These are phyloP conservation scores for Talaromyces adpressus DNA, from an alignment of 495 filamentous ascomycete species.

Conservation along the genomic window DNA sequence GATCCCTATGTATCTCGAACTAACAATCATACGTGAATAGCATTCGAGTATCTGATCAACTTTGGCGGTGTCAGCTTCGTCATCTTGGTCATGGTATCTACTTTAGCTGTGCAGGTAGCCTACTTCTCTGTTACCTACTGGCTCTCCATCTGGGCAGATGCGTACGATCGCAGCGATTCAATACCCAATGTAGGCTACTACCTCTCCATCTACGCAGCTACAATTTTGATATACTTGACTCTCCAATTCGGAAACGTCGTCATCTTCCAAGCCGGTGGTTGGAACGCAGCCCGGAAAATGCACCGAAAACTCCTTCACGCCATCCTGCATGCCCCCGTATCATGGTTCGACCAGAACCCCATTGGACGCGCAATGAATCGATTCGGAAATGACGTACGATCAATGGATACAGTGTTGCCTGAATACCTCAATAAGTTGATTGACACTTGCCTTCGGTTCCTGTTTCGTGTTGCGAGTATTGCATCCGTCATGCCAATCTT, in stretches of 20 bases:
- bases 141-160: constrained; percentile 21
- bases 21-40: not conserved
- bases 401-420: constrained; percentile 54
- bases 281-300: constrained; percentile 41
- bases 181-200: constrained; percentile 15
- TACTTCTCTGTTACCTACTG: constrained; percentile 22
- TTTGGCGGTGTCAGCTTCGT: constrained; percentile 18
- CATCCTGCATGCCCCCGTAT: constrained; percentile 70
- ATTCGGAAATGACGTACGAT: constrained; percentile 54
- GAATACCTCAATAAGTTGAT: constrained; percentile 32
- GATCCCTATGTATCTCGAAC: not conserved
- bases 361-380: constrained; percentile 87
- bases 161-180: constrained; percentile 14
- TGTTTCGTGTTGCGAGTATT: constrained; percentile 37
- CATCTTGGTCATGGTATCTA: constrained; percentile 13
- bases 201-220: constrained; percentile 16
- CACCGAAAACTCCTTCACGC: constrained; percentile 64
- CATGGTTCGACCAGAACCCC: constrained; percentile 87
- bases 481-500: constrained; percentile 44
- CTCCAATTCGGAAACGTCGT: constrained; percentile 18
- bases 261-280: constrained; percentile 21
- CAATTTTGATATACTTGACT: constrained; percentile 15
- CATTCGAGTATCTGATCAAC: constrained; percentile 17
- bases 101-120: constrained; percentile 16
- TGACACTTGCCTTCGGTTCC: constrained; percentile 29